Evolutionary conservation across 805 yeast species (phyloP).

Genomic region (Yamadazyma insecticola): DNA sequence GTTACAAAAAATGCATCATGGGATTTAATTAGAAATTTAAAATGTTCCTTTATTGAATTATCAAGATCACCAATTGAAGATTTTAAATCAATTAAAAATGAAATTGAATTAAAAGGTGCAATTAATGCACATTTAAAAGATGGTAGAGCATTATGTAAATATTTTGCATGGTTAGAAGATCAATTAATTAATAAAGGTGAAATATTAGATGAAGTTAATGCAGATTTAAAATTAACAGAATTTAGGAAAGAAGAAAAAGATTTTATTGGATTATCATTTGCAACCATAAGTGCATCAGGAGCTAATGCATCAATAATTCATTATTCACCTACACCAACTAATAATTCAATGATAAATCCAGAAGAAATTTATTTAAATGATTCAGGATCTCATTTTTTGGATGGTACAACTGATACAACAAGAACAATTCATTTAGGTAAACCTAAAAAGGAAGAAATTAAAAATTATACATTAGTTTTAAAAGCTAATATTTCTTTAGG

Average conservation of each 20-base stretch:
- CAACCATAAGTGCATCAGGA: constrained; percentile 72
- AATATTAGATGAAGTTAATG: constrained; percentile 54
- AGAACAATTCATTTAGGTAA: constrained; percentile 52
- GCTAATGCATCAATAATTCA: constrained; percentile 76
- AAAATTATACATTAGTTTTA: constrained; percentile 52
- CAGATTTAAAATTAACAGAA: constrained; percentile 43
- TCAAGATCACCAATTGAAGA: constrained; percentile 40
- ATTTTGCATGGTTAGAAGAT: constrained; percentile 57
- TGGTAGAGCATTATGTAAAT: constrained; percentile 50
- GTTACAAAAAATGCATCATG: constrained; percentile 32
- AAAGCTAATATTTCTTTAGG: constrained; percentile 54
- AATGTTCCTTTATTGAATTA: constrained; percentile 23
- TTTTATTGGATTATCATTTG: constrained; percentile 64
- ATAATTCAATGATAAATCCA: constrained; percentile 48
- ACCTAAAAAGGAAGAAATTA: constrained; percentile 44
- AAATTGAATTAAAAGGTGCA: constrained; percentile 47
- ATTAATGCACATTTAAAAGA: constrained; percentile 52
- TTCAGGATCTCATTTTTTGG: constrained; percentile 87
- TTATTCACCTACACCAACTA: constrained; percentile 51
- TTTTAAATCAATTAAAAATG: constrained; percentile 50
- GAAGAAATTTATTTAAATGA: constrained; percentile 72
- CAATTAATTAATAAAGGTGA: constrained; percentile 40
- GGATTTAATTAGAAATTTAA: constrained; percentile 34
- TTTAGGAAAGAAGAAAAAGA: constrained; percentile 38
- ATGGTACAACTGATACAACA: constrained; percentile 76